Base-by-base conservation (phyloP, 495 filamentous ascomycete species). In the Echria macrotheca region DNA sequence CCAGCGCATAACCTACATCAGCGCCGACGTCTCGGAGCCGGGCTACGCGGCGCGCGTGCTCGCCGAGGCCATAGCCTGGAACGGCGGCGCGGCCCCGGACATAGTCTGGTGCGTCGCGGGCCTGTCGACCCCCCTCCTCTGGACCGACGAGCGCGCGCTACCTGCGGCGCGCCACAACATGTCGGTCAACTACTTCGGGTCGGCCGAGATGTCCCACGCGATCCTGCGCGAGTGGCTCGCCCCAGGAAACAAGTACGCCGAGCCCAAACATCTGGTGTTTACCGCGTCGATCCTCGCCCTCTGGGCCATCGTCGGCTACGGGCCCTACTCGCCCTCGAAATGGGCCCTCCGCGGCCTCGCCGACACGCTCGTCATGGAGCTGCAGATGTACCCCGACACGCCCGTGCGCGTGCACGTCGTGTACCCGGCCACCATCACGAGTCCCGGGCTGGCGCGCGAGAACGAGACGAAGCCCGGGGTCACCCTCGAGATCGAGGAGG, bases 101-200 rank as follows among this genome's bases (percentile, higher is more conserved):
- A 76, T 95, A 47, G 85, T 96, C 35, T 97, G 93, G 91, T 90
- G 87, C 63, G 83, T 87, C 49, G 94, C 93, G 10, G 91, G 91
- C 57, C 75, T 78, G 52, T 80, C 87, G 6, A 72, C 72, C 31
- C 91, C 94, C 0, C 70, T 80, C 4, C 83, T 91, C 58, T 97
- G 94, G 74, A 54, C 56, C 47, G 63, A 87, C 50, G 87, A 95
- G 49, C 78, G 77, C 12, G 68, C 79, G 18, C 60, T 84, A n/a
- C 62, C 80, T 18, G 73, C 72, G 10, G 68, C 91, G 48, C 77
- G 83, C 18, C 68, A 77, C 57, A 89, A 95, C 68, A 95, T 96
- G 82, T 85, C 90, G 62, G 81, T 86, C 33, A 93, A 97, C 62
- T 98, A 89, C 71, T 94, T 86, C 76, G 85, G 89, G 28, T 80